Percentiles rank a stretch among this genome's conserved stretches.
Evolutionary conservation across 2,329 filamentous ascomycete genomes (phyloP).

Genomic region (Aphanocladium album): DNA sequence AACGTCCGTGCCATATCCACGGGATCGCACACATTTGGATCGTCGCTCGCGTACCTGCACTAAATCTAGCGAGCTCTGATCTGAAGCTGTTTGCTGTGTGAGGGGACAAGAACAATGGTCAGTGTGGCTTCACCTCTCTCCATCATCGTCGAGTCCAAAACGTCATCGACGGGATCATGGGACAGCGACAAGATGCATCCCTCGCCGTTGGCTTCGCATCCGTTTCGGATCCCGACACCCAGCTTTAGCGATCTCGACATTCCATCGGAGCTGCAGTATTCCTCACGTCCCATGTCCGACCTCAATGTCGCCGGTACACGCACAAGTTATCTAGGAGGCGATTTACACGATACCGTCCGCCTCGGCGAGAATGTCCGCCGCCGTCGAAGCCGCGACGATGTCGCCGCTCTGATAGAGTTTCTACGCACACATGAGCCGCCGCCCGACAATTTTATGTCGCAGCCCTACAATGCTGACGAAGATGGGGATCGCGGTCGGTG

Average conservation of each 20-base stretch:
- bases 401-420: slow-evolving; percentile 42
- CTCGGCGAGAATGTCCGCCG: not conserved
- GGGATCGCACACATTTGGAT: not conserved
- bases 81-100: not conserved
- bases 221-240: slow-evolving; percentile 6
- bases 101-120: not conserved
- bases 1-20: slow-evolving; percentile 9
- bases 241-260: slow-evolving; percentile 12
- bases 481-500: slow-evolving; percentile 33
- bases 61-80: not conserved
- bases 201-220: slow-evolving; percentile 13
- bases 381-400: slow-evolving; percentile 20
- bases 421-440: slow-evolving; percentile 45
- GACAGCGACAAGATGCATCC: slow-evolving; percentile 9
- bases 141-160: slow-evolving; percentile 6
- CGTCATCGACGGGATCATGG: slow-evolving; percentile 5
- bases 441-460: slow-evolving; percentile 45
- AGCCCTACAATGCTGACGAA: slow-evolving; percentile 26
- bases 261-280: not conserved
- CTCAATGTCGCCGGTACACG: not conserved
- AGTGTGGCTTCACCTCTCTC: not conserved
- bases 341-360: slow-evolving; percentile 5
- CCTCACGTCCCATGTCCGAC: slow-evolving; percentile 2
- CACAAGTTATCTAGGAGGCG: slow-evolving; percentile 14
- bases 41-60: not conserved